phyloP scores from a whole-genome alignment of 306 rosid genomes.

The Rosa lucieae region DNA sequence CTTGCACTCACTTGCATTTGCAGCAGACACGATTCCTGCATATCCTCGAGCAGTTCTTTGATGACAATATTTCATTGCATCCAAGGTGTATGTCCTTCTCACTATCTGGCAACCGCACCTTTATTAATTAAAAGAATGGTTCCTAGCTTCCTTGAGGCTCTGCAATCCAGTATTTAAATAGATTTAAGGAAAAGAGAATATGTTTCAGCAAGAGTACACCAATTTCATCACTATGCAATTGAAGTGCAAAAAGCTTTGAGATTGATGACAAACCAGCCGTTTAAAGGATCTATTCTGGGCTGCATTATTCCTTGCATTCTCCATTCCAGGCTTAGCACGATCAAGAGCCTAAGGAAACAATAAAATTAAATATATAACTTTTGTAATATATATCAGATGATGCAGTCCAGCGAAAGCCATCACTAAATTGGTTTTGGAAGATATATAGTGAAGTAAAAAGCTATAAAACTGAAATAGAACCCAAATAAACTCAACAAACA shows the following conservation, averaged over 20 bases:
- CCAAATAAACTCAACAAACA: neutral
- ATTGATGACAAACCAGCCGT: conserved; percentile 64
- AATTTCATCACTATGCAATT: conserved; percentile 13
- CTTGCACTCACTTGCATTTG: conserved; percentile 13
- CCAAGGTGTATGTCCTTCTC: neutral
- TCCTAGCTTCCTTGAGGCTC: conserved; percentile 67
- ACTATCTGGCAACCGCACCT: conserved; percentile 1
- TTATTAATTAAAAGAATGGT: conserved; percentile 42
- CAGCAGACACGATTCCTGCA: conserved; percentile 11
- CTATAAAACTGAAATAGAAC: neutral
- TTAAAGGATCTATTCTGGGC: conserved; percentile 69
- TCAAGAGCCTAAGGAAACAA: conserved; percentile 55
- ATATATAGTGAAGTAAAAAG: neutral
- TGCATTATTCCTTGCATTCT: conserved; percentile 40
- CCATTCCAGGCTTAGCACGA: conserved; percentile 77
- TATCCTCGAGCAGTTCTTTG: neutral
- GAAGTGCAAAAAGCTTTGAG: conserved; percentile 7
- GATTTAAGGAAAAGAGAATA: conserved; percentile 3
- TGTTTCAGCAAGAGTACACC: conserved; percentile 14
- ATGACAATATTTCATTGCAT: neutral
- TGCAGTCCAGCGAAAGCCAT: neutral
- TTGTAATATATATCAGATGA: neutral
- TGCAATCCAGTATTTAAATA: conserved; percentile 31
- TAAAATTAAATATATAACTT: neutral
- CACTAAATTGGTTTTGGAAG: neutral